Percentiles rank a stretch among this genome's conserved stretches.
These are phyloP conservation scores for Macrolepiota fuliginosa DNA, from an alignment of 768 basidiomycete genomes.

Conservation along the genomic window DNA sequence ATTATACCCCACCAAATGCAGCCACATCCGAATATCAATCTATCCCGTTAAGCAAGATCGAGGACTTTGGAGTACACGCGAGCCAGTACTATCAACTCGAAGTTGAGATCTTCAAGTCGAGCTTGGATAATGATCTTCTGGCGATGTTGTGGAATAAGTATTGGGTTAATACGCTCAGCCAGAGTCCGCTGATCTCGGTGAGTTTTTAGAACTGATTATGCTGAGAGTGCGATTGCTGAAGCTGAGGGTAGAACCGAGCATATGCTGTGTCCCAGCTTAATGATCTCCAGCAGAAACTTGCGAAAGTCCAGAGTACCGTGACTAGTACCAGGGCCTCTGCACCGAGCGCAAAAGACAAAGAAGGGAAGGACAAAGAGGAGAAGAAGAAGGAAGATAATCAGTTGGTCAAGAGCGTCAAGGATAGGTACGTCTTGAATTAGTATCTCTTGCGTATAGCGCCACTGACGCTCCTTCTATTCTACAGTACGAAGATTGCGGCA, in stretches of 20 bases:
- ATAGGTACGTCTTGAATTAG: conserved; percentile 56
- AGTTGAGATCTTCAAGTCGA: conserved; percentile 93
- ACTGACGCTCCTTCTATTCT: conserved; percentile 1
- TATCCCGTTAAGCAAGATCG: conserved; percentile 95
- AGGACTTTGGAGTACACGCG: conserved; percentile 98
- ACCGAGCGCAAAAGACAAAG: conserved; percentile 55
- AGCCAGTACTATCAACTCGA: conserved; percentile 94
- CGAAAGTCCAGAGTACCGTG: conserved; percentile 63
- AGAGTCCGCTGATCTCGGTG: conserved; percentile 90
- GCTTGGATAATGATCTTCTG: conserved; percentile 82
- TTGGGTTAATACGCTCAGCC: conserved; percentile 96
- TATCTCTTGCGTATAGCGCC: not conserved
- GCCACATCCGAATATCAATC: conserved; percentile 88
- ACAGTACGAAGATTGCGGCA: conserved; percentile 81
- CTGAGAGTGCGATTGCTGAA: not conserved
- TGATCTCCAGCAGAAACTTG: conserved; percentile 88
- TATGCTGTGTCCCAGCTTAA: conserved; percentile 90
- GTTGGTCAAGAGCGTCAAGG: conserved; percentile 85
- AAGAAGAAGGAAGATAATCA: conserved; percentile 86
- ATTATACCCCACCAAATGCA: conserved; percentile 78
- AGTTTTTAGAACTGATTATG: conserved; percentile 21
- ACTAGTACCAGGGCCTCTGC: conserved; percentile 54
- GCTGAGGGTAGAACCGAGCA: conserved; percentile 72
- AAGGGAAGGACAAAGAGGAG: conserved; percentile 55
- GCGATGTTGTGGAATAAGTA: conserved; percentile 98